Evolutionary conservation across 2,329 filamentous ascomycete genomes (phyloP).

Genomic region (Sporothrix protearum): DNA sequence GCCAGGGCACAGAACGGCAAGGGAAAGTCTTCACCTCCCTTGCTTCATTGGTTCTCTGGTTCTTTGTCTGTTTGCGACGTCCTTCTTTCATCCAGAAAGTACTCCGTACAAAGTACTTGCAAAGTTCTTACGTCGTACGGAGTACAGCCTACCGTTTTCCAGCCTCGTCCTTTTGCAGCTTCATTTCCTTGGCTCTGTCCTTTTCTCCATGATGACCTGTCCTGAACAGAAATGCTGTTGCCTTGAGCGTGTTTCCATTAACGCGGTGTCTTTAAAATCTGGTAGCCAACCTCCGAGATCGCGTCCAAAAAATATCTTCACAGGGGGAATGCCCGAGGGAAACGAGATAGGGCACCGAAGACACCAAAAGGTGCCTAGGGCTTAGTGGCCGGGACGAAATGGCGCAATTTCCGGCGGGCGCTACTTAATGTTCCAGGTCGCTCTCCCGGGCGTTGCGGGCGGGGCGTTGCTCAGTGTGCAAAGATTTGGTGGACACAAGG

Average conservation of each 20-base stretch:
- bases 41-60: background rate
- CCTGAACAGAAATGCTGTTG: constrained; percentile 1
- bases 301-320: background rate
- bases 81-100: background rate
- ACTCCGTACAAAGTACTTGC: too few relatives aligned
- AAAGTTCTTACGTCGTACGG: too few relatives aligned
- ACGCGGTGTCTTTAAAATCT: too few relatives aligned
- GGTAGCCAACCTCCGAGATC: too few relatives aligned
- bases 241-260: background rate
- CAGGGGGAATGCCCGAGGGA: background rate
- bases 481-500: background rate
- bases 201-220: background rate
- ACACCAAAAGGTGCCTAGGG: background rate
- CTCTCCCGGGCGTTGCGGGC: background rate
- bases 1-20: too few relatives aligned
- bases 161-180: background rate
- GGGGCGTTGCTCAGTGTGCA: background rate
- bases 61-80: background rate
- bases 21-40: background rate
- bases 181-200: background rate
- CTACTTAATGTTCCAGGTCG: background rate
- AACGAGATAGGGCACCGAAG: background rate
- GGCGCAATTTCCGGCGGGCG: background rate
- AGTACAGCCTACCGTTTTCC: background rate
- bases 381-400: background rate